These are phyloP conservation scores for Exophiala oligosperma DNA, from an alignment of 2,329 filamentous ascomycete species.

Conservation along the genomic window DNA sequence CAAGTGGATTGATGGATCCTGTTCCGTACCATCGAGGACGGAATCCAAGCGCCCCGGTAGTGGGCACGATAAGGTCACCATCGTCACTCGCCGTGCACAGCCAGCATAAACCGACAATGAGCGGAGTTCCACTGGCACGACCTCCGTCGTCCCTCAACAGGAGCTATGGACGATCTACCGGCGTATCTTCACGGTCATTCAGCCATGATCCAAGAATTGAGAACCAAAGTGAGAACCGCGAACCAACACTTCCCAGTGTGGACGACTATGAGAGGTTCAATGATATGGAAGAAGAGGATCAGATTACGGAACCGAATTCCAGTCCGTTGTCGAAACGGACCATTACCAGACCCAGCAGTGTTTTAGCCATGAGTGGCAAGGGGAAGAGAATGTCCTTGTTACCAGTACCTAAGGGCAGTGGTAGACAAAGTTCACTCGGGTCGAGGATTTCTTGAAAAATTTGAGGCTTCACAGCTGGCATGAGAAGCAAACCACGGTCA, in stretches of 20 bases:
- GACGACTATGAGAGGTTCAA: constrained; percentile 21
- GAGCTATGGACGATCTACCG: constrained; percentile 16
- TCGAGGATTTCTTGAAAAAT: constrained; percentile 15
- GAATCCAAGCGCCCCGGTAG: constrained; percentile 16
- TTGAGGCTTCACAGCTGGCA: constrained; percentile 16
- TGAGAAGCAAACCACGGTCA: constrained; percentile 13
- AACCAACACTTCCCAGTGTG: constrained; percentile 1
- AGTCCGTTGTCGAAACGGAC: constrained; percentile 29
- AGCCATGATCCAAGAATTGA: constrained; percentile 13
- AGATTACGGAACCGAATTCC: constrained; percentile 24
- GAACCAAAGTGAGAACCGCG: constrained; percentile 7
- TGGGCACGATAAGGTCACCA: constrained; percentile 28
- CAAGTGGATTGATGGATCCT: constrained; percentile 26
- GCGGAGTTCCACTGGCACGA: constrained; percentile 13
- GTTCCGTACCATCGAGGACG: constrained; percentile 28
- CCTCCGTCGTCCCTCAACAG: constrained; percentile 26
- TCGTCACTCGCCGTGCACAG: constrained; percentile 27
- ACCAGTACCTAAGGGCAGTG: constrained; percentile 23
- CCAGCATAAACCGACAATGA: constrained; percentile 20
- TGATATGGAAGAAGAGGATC: constrained; percentile 23
- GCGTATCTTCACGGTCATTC: constrained; percentile 15
- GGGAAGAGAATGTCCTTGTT: constrained; percentile 29
- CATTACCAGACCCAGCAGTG: constrained; percentile 28
- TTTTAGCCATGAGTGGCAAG: constrained; percentile 27
- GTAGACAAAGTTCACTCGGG: constrained; percentile 25